phyloP scores from a whole-genome alignment of 2,329 filamentous ascomycete species.

The Fusarium proliferatum region DNA sequence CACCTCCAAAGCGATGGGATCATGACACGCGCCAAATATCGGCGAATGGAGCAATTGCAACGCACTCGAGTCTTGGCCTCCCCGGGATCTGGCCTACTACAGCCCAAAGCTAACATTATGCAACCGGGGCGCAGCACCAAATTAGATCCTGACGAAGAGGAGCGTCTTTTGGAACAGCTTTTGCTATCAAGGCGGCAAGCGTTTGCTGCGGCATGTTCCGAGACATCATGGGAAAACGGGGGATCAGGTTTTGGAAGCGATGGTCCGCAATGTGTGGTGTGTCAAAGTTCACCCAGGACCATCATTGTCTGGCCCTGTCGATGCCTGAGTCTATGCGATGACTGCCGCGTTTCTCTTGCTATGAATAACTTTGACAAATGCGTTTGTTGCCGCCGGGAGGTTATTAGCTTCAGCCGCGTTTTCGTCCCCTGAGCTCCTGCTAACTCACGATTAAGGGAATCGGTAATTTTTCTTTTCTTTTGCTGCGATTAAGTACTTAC shows the following conservation, averaged over 20 bases:
- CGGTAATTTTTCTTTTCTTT: not conserved
- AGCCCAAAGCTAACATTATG: slow-evolving; percentile 17
- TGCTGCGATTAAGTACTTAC: not conserved
- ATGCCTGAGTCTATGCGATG: slow-evolving; percentile 93
- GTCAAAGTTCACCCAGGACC: slow-evolving; percentile 84
- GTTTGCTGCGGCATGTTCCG: slow-evolving; percentile 16
- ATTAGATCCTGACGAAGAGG: slow-evolving; percentile 68
- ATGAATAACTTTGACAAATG: slow-evolving; percentile 98
- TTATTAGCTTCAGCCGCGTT: slow-evolving; percentile 88
- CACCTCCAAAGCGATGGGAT: slow-evolving; percentile 78
- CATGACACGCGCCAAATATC: slow-evolving; percentile 85
- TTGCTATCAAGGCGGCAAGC: slow-evolving; percentile 63
- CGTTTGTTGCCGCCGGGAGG: slow-evolving; percentile 90
- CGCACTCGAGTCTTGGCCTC: slow-evolving; percentile 70
- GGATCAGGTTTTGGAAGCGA: slow-evolving; percentile 76
- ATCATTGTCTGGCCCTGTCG: slow-evolving; percentile 97
- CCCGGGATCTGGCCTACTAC: slow-evolving; percentile 41
- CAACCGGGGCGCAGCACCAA: slow-evolving; percentile 48
- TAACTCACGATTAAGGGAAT: not conserved
- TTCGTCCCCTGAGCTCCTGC: slow-evolving; percentile 73
- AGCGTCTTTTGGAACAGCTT: slow-evolving; percentile 69
- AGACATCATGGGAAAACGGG: slow-evolving; percentile 73
- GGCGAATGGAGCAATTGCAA: slow-evolving; percentile 73
- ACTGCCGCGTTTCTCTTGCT: slow-evolving; percentile 90
- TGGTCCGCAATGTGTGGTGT: slow-evolving; percentile 91